Evolutionary conservation across 2,329 filamentous ascomycete species (phyloP), one percentile per base, ranked within the genome.

Genomic region (Apiospora rasikravindrae): DNA sequence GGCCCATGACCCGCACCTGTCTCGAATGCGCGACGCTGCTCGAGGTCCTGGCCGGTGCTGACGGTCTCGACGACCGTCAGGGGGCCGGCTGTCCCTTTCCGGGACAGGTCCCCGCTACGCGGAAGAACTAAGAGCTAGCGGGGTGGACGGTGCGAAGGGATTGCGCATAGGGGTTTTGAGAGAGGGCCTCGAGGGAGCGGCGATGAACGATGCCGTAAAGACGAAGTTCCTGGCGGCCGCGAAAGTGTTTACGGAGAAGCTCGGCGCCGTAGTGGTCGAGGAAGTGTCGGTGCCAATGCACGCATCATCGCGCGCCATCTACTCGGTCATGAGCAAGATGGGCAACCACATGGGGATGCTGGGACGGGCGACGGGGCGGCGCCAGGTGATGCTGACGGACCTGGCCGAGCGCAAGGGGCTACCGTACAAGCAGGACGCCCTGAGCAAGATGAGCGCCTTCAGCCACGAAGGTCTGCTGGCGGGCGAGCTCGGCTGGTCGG

Each of bases 321-420:
- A 75, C 67, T 64, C 75, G 1, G 76, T 78, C 37, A 67, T 78
- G 72, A 75, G 74, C 73, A 79, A 78, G 73, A 78, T 78, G 78
- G 76, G 75, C 22, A 79, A 78, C 67, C 76, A 79, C 73, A 78
- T 79, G 78, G 78, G 77, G 22, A 79, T 83, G n/a, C 70, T 83
- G 6, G 81, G 81, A 1, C 49, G 71, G 33, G 73, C 76, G 14
- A 76, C 76, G 11, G 77, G 77, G 14, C 70, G 77, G 44, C 67
- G 75, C 19, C 74, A 76, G 72, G 70, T 77, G 11, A 71, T 77
- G 73, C 69, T 77, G 69, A 78, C 74, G 51, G 70, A 74, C 6
- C 80, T 86, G 19, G 77, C 86, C 5, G 77, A 82, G 45, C 79
- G 77, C 26, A 82, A 81, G 69, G 81, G 84, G 67, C 82, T 83